Base-by-base conservation (phyloP, 257 asterid species). In the Solanum rostratum region DNA sequence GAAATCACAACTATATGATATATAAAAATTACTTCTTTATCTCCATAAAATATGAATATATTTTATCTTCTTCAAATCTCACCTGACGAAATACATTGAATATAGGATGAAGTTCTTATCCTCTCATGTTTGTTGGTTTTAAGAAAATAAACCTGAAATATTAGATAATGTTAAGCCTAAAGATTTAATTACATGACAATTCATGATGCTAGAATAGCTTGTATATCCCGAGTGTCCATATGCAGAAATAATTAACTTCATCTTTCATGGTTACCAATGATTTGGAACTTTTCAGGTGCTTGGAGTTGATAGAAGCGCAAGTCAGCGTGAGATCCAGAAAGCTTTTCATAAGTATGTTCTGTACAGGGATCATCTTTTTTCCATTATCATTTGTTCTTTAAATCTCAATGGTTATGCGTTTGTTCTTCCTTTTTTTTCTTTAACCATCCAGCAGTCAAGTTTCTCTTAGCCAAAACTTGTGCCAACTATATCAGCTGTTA, bases 271-370 rank as follows among this genome's bases (percentile, higher is more conserved):
- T 49, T 49, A 27, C 22, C 18, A 52, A 16, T 29, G 60, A 52
- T 52, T 76, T 76, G 45, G 19, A 9, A 49, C 29, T 50, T 76
- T 76, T 2, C 63, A 97, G 99, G 98, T 93, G 5, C 97, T 97
- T 66, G 98, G 99, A 84, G 97, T 97, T 62, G 98, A 95, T 83
- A 88, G 85, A 81, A 92, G 83, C 13, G 97, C 98, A 12, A 93
- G 92, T 85, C 95, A 94, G 87, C 94, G 99, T 0, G 98, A 97
- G 59, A 94, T 97, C 87, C 98, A 97, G 52, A 97, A 97, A 76
- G 98, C 99, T 82, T 97, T 97, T 86, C 99, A 97, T 94, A 96
- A 95, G 98, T 96, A 93, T 13, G 97, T 86, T 18, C 57, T 53
- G 3, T 33, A 16, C 12, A 6, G 37, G 29, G 66, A 19, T 29